A percentile compares a stretch with the other conserved stretches of the same genome.
Conservation (phyloP, 2,329 filamentous ascomycete genomes). For the Fusarium subtropicale region DNA sequence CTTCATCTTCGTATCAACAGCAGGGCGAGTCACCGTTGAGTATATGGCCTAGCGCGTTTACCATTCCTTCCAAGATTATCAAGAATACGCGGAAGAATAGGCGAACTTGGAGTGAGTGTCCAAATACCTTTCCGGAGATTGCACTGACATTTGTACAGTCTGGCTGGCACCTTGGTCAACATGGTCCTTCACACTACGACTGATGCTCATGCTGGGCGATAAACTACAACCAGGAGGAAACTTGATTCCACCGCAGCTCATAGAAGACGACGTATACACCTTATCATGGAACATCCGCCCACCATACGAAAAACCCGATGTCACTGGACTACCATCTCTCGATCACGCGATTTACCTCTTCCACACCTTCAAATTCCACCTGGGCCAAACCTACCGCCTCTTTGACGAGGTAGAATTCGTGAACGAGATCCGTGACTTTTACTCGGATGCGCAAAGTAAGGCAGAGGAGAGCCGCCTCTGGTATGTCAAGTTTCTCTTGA, state of each 20-base stretch:
- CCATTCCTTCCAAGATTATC: conserved; percentile 46
- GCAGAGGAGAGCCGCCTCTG: conserved; percentile 51
- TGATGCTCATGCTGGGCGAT: conserved; percentile 49
- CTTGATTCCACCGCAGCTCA: conserved; percentile 36
- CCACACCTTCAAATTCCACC: conserved; percentile 54
- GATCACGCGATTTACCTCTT: conserved; percentile 51
- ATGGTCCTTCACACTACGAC: conserved; percentile 51
- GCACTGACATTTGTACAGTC: conserved; percentile 29
- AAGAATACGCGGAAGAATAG: conserved; percentile 48
- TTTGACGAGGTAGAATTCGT: conserved; percentile 51
- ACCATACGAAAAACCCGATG: conserved; percentile 45
- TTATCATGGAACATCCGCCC: conserved; percentile 39
- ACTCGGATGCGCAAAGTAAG: conserved; percentile 36
- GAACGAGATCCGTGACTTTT: conserved; percentile 44
- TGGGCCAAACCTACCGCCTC: conserved; percentile 52
- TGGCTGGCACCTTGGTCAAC: conserved; percentile 51
- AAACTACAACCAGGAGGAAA: conserved; percentile 45
- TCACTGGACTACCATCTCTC: conserved; percentile 51
- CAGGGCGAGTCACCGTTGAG: conserved; percentile 29
- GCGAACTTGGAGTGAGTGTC: conserved; percentile 53
- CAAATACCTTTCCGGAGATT: fast-evolving
- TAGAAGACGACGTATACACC: conserved; percentile 49
- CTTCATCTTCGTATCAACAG: conserved; percentile 12
- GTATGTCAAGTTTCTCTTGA: conserved; percentile 63
- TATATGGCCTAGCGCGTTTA: conserved; percentile 50